Conservation (phyloP, 306 rosid genomes). For the Lagenaria siceraria region DNA sequence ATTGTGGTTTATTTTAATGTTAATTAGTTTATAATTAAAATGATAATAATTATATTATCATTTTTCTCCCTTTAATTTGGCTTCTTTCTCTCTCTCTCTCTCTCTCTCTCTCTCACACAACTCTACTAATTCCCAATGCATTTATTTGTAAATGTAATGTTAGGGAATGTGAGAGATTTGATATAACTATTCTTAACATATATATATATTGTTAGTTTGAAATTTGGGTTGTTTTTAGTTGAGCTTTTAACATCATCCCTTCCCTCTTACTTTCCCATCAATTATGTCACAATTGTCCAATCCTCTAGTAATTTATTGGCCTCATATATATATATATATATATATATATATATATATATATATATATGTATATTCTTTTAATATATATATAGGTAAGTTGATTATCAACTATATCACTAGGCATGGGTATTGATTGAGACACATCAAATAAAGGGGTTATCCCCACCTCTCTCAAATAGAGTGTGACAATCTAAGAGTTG, state of each 20-base stretch:
- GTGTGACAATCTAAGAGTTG: neutral
- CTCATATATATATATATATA: too few relatives aligned
- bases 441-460: neutral
- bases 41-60: neutral
- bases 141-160: conserved; percentile 1
- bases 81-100: neutral
- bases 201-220: neutral
- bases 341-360: too few relatives aligned
- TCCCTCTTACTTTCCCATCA: neutral
- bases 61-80: neutral
- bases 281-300: neutral
- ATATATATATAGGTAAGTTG: neutral
- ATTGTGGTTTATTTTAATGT: neutral
- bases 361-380: neutral
- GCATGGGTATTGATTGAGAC: neutral
- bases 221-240: neutral
- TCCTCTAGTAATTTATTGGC: neutral
- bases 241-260: neutral
- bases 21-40: neutral
- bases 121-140: neutral
- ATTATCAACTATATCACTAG: neutral
- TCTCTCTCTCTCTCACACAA: neutral
- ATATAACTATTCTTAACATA: neutral
- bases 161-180: conserved; percentile 5
- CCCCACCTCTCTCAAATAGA: neutral